Base-by-base conservation (phyloP, 345 rosid species). In the Streptanthus diversifolius region DNA sequence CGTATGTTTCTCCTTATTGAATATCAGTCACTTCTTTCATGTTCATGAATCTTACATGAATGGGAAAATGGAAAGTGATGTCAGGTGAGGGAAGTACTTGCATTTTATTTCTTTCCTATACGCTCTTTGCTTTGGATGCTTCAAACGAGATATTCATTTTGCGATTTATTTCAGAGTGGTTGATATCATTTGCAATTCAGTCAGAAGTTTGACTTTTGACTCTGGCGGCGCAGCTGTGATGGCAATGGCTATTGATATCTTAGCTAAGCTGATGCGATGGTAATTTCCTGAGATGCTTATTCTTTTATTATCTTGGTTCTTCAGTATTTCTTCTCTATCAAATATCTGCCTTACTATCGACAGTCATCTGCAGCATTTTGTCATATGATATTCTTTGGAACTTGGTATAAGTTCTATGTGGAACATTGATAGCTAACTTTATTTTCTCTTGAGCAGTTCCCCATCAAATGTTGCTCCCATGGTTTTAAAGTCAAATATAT, bases 261-360 rank as follows among this genome's bases (percentile, higher is more conserved):
- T 91, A 75, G 86, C 91, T 39, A 86, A 80, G 83, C 85, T 93
- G 83, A 62, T 89, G 80, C 85, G 74, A 79, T 84, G 98, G 97
- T 89, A 86, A 80, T 48, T 33, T 58, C n/a, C 14, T 76, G 66
- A 49, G 63, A 39, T 66, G 48, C 47, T 30, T 59, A 30, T 48
- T 36, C 32, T 22, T 65, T 53, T 57, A 14, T 24, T 58, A 14
- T 56, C 61, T 70, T 63, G 53, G 41, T 69, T 54, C 59, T 53
- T 56, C 43, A 27, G 7, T 53, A 33, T 62, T 41, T 15, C 39
- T 51, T 76, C 11, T 69, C 43, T 44, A 27, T 30, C 68, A 67
- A 27, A 51, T 30, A 41, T 41, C 21, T 49, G 35, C 41, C 60
- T 8, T 51, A 29, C 19, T 32, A 51, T 53, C 22, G 30, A 29